Percentiles rank a stretch among this genome's conserved stretches.
These are phyloP conservation scores for Biscogniauxia sp. DNA, from an alignment of 2,329 filamentous ascomycete genomes.

Conservation along the genomic window DNA sequence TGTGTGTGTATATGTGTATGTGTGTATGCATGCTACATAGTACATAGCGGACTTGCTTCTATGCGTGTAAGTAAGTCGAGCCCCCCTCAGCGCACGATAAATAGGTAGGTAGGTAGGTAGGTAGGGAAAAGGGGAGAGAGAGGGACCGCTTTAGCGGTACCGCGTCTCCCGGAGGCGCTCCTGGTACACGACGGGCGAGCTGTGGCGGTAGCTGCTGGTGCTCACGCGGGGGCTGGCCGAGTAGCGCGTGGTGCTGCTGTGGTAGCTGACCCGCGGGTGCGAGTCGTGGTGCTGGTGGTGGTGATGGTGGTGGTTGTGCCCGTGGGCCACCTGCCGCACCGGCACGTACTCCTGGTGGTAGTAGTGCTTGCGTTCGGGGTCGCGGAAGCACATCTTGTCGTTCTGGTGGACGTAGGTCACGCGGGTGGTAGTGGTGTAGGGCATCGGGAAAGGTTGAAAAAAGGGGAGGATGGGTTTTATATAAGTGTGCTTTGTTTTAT, in stretches of 20 bases:
- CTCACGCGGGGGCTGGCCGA: slow-evolving; percentile 42
- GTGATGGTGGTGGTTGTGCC: slow-evolving; percentile 34
- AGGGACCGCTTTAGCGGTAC: slow-evolving; percentile 21
- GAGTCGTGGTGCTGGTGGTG: slow-evolving; percentile 19
- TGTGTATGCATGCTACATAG: no score
- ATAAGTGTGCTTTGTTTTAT: not conserved
- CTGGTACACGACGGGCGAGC: slow-evolving; percentile 8
- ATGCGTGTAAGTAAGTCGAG: no score
- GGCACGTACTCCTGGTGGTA: slow-evolving; percentile 55
- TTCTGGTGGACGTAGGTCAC: slow-evolving; percentile 13
- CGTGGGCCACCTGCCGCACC: slow-evolving; percentile 36
- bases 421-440: slow-evolving; percentile 13
- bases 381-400: slow-evolving; percentile 50
- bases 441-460: slow-evolving; percentile 7
- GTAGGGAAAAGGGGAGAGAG: no score
- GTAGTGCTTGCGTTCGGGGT: slow-evolving; percentile 49
- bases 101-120: no score
- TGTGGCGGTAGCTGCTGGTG: slow-evolving; percentile 34
- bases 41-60: no score
- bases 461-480: not conserved
- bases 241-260: slow-evolving; percentile 14
- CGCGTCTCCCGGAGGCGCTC: slow-evolving; percentile 37
- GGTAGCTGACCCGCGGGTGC: slow-evolving; percentile 37
- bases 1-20: no score
- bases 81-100: no score